Percentiles rank a stretch among this genome's conserved stretches.
phyloP scores from a whole-genome alignment of 2,329 filamentous ascomycete species.

The Alternaria ethzedia region DNA sequence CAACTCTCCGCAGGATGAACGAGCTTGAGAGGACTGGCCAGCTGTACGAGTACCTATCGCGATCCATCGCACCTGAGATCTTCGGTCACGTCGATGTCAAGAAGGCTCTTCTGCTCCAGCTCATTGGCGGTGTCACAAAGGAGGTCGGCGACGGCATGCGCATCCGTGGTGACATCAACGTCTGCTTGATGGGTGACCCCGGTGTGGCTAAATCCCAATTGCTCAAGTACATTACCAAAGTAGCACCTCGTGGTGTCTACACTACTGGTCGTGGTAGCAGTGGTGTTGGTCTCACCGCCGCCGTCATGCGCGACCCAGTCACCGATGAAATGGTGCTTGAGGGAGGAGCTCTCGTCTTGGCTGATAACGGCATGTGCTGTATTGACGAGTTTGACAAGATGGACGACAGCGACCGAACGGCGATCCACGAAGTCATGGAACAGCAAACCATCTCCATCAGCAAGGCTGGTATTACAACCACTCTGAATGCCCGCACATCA shows the following conservation, averaged over 20 bases:
- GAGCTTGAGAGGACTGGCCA: conserved; percentile 84
- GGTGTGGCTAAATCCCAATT: conserved; percentile 99
- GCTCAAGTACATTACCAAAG: conserved; percentile 97
- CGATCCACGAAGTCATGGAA: conserved; percentile 88
- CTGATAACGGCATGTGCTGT: conserved; percentile 84
- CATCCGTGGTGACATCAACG: conserved; percentile 98
- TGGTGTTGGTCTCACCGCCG: conserved; percentile 81
- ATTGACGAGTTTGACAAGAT: conserved; percentile 92
- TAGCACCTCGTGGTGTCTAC: conserved; percentile 89
- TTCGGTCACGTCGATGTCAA: conserved; percentile 97
- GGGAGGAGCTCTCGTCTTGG: conserved; percentile 78
- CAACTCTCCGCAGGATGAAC: conserved; percentile 82
- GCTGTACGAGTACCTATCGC: conserved; percentile 93
- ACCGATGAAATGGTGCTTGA: conserved; percentile 86
- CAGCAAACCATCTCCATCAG: conserved; percentile 87
- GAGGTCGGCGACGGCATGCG: conserved; percentile 98
- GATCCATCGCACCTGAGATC: conserved; percentile 97
- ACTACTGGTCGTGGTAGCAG: conserved; percentile 82
- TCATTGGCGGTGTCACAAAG: conserved; percentile 96
- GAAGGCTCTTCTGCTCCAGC: conserved; percentile 91
- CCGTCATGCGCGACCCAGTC: conserved; percentile 82
- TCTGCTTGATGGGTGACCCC: conserved; percentile 98
- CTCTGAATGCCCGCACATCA: conserved; percentile 92
- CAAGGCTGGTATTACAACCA: conserved; percentile 95
- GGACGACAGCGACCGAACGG: conserved; percentile 82